Base-by-base conservation (phyloP, 352 stramenopile species). In the Phytopythium ostracodes region DNA sequence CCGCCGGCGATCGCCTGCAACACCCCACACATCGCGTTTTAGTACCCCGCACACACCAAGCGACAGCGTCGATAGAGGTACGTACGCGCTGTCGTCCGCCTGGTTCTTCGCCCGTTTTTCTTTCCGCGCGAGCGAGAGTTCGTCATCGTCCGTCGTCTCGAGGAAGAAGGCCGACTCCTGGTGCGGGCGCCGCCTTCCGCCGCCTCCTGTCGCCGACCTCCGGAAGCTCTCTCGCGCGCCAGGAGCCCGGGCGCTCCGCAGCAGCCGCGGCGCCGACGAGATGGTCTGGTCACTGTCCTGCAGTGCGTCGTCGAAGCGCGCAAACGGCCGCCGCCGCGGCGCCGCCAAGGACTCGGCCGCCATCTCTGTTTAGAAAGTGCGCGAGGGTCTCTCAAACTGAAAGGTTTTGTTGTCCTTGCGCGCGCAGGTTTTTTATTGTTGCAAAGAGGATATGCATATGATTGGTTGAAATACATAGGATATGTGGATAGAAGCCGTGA, bases 251-350 rank as follows among this genome's bases (percentile, higher is more conserved):
- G 17, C 7, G 15, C 47, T 24, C 15, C 47, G 47, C 15, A 33
- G 25, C 24, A 64, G 50, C 20, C 69, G 60, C 11, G 62, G 57
- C 9, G 49, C 50, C 17, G 55, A 55, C 2, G 67, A 73, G 59
- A 91, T 72, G 24, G 81, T 89, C 75, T 87, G 82, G 68, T 92
- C 77, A 67, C 80, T 90, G 72, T 87, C 71, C 52, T 84, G 70
- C 8, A 84, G 70, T 68, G 77, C 77, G 38, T 73, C 70, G 60
- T 90, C 80, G 56, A 84, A 89, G 33, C 65, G 70, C 33, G 69
- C 66, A 52, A 88, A 91, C 51, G 67, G 68, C 29, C 60, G 56
- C n/a, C 58, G 67, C 51, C 47, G 47, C 15, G 47, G 43, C 43
- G 43, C n/a, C 43, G 43, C 43, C 20, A 11, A 29, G 9, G 4